Evolutionary conservation across 1,284 basidiomycete species (phyloP), one percentile per base, ranked within the genome.

Genomic region (Cryptococcus sp.): DNA sequence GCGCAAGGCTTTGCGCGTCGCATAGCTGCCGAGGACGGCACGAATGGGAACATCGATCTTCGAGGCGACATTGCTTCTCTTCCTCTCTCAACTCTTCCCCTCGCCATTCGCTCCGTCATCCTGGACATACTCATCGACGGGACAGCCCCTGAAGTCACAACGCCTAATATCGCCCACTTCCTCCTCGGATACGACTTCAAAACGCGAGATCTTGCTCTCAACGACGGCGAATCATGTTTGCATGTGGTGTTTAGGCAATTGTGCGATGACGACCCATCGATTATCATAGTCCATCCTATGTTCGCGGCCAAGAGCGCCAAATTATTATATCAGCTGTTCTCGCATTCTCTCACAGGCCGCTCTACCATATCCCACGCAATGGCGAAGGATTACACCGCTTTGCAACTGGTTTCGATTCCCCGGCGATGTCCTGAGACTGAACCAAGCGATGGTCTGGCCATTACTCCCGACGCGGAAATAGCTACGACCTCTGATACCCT

Each of bases 161-260:
- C 87, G 57, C 92, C 94, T 16, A 97, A 95, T 68, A 73, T 97
- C 38, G 89, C 89, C 0, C 93, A 98, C 79, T 89, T 93, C 75
- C 80, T 99, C 10, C 83, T 99, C 37, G 85, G 85, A 6, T 93
- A 94, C 72, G 89, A 83, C 62, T 70, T 82, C 61, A 71, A 78
- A 10, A 71, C 87, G 1, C 69, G 68, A 50, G 75, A 74, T 61
- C 74, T 75, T 63, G 73, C 68, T 59, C 74, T 80, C 50, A 78
- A 76, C 59, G 80, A 79, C 64, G 83, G 83, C 38, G 81, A 84
- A 50, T 88, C 89, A 1, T 89, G 87, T 61, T 82, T 93, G 5
- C 91, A 96, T 68, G 84, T 90, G 48, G 82, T 98, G 29, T 81
- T 98, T 6, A 86, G 89, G 20, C 81, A 93, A 47, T 78, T 95